Base-by-base conservation (phyloP, 208 protist genomes). In the Crithidia expoeki region DNA sequence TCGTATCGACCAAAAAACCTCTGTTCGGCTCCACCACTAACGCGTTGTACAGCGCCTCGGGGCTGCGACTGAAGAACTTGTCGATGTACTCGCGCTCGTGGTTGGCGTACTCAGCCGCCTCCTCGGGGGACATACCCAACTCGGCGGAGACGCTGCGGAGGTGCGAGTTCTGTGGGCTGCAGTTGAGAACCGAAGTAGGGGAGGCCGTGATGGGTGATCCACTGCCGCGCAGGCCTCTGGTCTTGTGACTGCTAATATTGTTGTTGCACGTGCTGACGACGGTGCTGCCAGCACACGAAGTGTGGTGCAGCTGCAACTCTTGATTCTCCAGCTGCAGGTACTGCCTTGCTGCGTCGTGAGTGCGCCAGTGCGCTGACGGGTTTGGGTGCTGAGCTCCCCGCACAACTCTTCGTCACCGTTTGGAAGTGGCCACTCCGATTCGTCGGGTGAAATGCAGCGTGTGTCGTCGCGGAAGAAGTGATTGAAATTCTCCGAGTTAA, bases 1-100 rank as follows among this genome's bases (percentile, higher is more conserved):
- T 88, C n/a, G 79, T 90, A 40, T 85, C 80, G 1, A 85, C 72
- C 0, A 87, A 55, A 36, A 73, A 73, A n/a, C 73, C 76, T 3
- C 25, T 21, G 53, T 76, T 76, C 6, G 79, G 74, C 52, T 72
- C 55, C 53, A 74, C 62, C 16, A 84, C 74, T 4, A 84, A 65
- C 4, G 70, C 56, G 44, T 72, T 58, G 51, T 84, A 84, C 28
- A 84, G 79, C 19, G 61, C 50, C 32, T 60, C 65, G 0, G 74
- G 79, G 65, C 71, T 69, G 36, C 72, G 59, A 12, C 63, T 79
- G 42, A 74, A 79, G 28, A 74, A 82, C 17, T 71, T 68, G 42
- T 68, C 50, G 10, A 75, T 25, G 19, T 60, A 40, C 61, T 51
- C 44, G 17, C 57, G 55, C 58, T 80, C 74, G 27, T 80, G 60